Evolutionary conservation across 83 land plant species (phyloP).

Genomic region (Diphasiastrum complanatum): DNA sequence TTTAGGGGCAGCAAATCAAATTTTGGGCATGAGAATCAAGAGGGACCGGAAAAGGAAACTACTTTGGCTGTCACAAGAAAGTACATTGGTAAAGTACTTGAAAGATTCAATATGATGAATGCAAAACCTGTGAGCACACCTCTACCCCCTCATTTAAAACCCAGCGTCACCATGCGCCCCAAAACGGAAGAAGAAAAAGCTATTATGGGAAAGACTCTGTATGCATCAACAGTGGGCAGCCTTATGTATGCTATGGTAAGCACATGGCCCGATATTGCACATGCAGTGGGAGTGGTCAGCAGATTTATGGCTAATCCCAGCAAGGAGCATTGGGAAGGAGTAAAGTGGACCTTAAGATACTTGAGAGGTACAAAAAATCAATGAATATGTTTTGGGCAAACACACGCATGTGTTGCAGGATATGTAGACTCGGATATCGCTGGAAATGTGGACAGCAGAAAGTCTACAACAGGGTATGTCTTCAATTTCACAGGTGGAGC

Average conservation of each 20-base stretch:
- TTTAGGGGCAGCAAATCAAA: slow-evolving; percentile 17
- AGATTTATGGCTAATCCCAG: slow-evolving; percentile 10
- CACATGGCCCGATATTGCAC: slow-evolving; percentile 7
- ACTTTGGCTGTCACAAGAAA: slow-evolving; percentile 13
- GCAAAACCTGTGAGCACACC: slow-evolving; percentile 11
- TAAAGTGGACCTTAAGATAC: neutral
- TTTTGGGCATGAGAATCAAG: slow-evolving; percentile 18
- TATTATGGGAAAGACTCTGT: slow-evolving; percentile 13
- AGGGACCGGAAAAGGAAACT: slow-evolving; percentile 1
- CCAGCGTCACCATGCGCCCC: neutral
- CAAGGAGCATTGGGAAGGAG: slow-evolving; percentile 11
- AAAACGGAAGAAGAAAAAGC: slow-evolving; percentile 1
- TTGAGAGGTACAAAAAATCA: neutral
- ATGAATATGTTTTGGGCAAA: neutral
- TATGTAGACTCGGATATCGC: slow-evolving; percentile 1
- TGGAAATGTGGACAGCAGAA: slow-evolving; percentile 2
- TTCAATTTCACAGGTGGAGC: neutral
- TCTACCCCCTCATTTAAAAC: neutral
- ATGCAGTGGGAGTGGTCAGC: slow-evolving; percentile 18
- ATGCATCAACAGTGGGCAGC: slow-evolving; percentile 15
- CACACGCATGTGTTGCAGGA: neutral
- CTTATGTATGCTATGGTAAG: slow-evolving; percentile 30
- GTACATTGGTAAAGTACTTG: slow-evolving; percentile 18
- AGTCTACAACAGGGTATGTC: slow-evolving; percentile 7
- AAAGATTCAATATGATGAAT: slow-evolving; percentile 11